Base-by-base conservation (phyloP, 352 stramenopile genomes). In the Pythium pyrilobum region DNA sequence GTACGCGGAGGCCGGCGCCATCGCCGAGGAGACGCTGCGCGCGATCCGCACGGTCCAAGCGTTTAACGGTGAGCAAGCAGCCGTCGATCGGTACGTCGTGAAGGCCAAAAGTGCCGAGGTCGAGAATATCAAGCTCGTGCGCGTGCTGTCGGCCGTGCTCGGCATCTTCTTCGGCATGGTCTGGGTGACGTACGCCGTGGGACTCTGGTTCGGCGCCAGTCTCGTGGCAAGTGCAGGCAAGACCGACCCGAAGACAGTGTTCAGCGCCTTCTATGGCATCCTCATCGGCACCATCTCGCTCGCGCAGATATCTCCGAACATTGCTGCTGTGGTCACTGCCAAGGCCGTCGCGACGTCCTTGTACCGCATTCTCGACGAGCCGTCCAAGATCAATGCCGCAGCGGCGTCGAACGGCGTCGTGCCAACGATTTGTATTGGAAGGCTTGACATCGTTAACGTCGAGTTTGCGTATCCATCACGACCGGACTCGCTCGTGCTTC, bases 1-100 rank as follows among this genome's bases (percentile, higher is more conserved):
- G 12, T 68, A 68, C 42, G 60, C 60, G 7, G 47, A 68, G 25
- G 60, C 60, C 8, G 60, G 60, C 16, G 53, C 48, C 5, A 55
- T 68, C 40, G 60, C 60, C 5, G 60, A 68, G 25, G 60, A 56
- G 4, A 77, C 65, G 6, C 47, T 62, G 5, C 18, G 39, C 1
- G 31, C 48, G 11, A 49, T 48, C 12, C 39, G 39, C 13, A 67
- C 56, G 2, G 32, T 59, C 4, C 9, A 38, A 5, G 33, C 46
- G 4, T 67, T 59, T 43, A 64, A 69, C 42, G 49, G 77, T 46
- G 39, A 87, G 82, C 42, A 80, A 63, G 21, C 81, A 44, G 5
- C 60, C 11, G 28, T 64, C 5, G 39, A 50, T 2, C 44, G 42
- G 39, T 68, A 57, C 42, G 8, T 45, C 2, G 24, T 20, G 9